Evolutionary conservation across 1,139 yeast genomes (phyloP), one percentile per base, ranked within the genome.

Genomic region (Spathaspora jeffriesii): DNA sequence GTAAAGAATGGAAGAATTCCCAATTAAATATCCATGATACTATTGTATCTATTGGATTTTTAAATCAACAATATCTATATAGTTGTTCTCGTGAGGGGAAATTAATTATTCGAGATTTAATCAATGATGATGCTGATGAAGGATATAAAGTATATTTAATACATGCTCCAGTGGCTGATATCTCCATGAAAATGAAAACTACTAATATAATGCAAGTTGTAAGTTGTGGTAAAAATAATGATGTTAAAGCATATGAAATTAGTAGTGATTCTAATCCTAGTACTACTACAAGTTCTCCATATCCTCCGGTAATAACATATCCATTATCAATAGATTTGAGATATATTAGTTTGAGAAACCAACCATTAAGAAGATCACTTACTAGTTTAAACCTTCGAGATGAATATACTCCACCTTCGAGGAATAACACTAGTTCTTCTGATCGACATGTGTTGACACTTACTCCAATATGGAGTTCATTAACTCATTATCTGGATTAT

Each of bases 211-310:
- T 60, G 21, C 43, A 51, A 5, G 58, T 70, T 28, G 72, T 71
- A 1, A 61, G 70, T 45, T 81, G 81, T 2, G 83, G 84, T 3
- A 71, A 75, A 51, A 72, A 76, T 47, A 68, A 70, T 44, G 81
- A 74, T 40, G 55, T 78, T 28, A 71, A 71, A 48, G 45, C 64
- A 23, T 70, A 68, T 48, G 61, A 60, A 14, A 49, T 60, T 14
- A 50, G 49, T 22, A 11, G 23, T 20, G 30, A 38, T 25, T 23
- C 41, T 50, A 31, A 38, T 40, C 34, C 44, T 13, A 40, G 25
- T 14, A 6, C 34, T 14, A 18, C 32, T 28, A 13, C 31, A 30
- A 13, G 17, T 25, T 17, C 42, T 11, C 39, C 44, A 2, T 36
- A 36, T 17, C 27, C 40, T 22, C 48, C 36, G 22, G 3, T 38